Base-by-base conservation (phyloP, 2,329 filamentous ascomycete genomes). In the Penicillium sp. region DNA sequence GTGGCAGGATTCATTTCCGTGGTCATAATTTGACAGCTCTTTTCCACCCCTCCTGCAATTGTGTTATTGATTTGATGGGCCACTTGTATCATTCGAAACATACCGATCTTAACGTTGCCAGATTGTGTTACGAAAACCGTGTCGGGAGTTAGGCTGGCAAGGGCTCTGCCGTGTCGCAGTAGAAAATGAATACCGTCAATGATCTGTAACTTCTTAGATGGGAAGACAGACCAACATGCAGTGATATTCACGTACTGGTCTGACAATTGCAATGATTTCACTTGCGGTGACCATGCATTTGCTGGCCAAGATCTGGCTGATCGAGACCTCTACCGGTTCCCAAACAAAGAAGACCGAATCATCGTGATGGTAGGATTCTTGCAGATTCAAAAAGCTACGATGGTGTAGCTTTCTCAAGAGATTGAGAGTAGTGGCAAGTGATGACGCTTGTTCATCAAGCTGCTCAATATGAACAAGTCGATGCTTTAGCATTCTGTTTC, bases 271-370 rank as follows among this genome's bases (percentile, higher is more conserved):
- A 53, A 58, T 28, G 13, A 61, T 52, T 52, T 61, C 55, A 53
- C 40, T 46, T 38, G 1, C 51, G 10, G 33, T 61, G 30, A 61
- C 56, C 22, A 45, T 37, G 52, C 52, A 49, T 40, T 54, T 53
- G 7, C 48, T 25, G 19, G 59, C 59, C 48, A 61, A 35, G 4
- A 61, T 61, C 19, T 61, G 38, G 13, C n/a, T 43, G 37, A 61
- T 42, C 16, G 59, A 58, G 22, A 61, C 46, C 55, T 61, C 59
- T n/a, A 45, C 53, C 35, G 52, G 55, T 22, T 61, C 59, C 59
- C 55, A 61, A 6, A 55, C 22, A 33, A 61, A 38, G 22, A 42
- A 58, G 6, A 28, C 45, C 13, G 43, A 51, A 38, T 38, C 14
- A 6, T 19, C 26, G 28, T 61, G 43, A 7, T 57, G 38, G 37